Evolutionary conservation across 345 rosid genomes (phyloP).

Genomic region (Aethionema arabicum): DNA sequence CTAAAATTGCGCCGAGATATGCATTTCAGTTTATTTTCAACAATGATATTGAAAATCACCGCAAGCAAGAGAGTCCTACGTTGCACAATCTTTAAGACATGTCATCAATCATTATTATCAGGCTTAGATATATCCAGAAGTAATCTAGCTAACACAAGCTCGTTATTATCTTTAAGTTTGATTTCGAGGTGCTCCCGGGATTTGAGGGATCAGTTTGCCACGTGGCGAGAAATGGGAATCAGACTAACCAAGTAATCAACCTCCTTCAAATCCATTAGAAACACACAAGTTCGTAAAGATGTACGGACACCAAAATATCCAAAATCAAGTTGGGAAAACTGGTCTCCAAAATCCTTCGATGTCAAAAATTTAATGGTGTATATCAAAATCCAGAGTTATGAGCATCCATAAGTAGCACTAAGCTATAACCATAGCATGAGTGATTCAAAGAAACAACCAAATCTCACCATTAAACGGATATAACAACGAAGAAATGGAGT

Average conservation of each 20-base stretch:
- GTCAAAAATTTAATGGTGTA: too few species aligned
- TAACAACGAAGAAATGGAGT: conserved; percentile 8
- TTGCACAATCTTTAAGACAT: background rate
- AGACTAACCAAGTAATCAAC: background rate
- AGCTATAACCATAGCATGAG: background rate
- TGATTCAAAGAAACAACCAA: background rate
- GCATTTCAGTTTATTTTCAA: background rate
- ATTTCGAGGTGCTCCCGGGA: too few species aligned
- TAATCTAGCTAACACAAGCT: too few species aligned
- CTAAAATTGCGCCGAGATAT: background rate
- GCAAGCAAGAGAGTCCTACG: conserved; percentile 8
- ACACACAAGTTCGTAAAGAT: too few species aligned
- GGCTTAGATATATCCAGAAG: too few species aligned
- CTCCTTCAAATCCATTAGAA: background rate
- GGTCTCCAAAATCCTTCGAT: too few species aligned
- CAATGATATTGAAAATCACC: background rate
- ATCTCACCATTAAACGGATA: background rate
- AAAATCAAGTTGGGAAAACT: background rate
- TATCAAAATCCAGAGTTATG: background rate
- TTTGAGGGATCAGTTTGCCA: background rate
- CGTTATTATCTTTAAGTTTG: too few species aligned
- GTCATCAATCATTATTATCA: background rate
- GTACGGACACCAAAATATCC: background rate
- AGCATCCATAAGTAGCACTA: background rate
- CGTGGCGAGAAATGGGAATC: background rate